Evolutionary conservation across 768 basidiomycete genomes (phyloP), one percentile per base, ranked within the genome.

Genomic region (Leccinum olivaceopallidum): DNA sequence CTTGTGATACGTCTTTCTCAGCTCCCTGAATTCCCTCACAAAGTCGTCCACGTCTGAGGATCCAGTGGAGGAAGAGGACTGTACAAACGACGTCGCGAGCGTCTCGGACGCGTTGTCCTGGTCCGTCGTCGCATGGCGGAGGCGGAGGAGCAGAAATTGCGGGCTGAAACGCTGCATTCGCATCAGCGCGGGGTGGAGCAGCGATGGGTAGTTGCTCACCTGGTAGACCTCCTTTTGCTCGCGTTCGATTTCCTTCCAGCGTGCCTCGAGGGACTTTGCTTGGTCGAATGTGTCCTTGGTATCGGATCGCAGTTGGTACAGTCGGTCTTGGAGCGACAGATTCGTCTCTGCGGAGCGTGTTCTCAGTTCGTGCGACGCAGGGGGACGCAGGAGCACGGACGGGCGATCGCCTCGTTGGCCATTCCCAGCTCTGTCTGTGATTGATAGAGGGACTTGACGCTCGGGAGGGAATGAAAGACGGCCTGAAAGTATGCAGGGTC

Each of bases 1-100:
- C 75, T 96, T 97, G 73, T 98, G 95, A 74, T 94, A 98, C n/a
- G 82, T 81, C 76, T 93, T 95, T 64, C 96, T 78, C 44, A 86
- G 72, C 55, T 94, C 93, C 69, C 89, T 92, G 77, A 95, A 97
- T 66, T 93, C 86, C 67, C 80, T 87, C 56, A 97, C 84, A 64
- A 98, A 98, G 49, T 89, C 85, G 60, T 97, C 95, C 24, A 95
- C 83, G 36, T 91, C 90, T 56, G 63, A 55, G 61, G 72, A 63
- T 24, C 28, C 65, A 20, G 75, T 64, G 20, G 75, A 67, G 7
- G 78, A 69, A 9, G 81, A 80, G 6, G 84, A 84, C 59, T 90
- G 86, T 28, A 97, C 82, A 70, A 98, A 97, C 0, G 85, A 77
- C n/a, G 87, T 83, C 1, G 94, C 94, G 24, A 96, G 76, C 2